Base-by-base conservation (phyloP, 2,329 filamentous ascomycete genomes). In the Oidium heveae region DNA sequence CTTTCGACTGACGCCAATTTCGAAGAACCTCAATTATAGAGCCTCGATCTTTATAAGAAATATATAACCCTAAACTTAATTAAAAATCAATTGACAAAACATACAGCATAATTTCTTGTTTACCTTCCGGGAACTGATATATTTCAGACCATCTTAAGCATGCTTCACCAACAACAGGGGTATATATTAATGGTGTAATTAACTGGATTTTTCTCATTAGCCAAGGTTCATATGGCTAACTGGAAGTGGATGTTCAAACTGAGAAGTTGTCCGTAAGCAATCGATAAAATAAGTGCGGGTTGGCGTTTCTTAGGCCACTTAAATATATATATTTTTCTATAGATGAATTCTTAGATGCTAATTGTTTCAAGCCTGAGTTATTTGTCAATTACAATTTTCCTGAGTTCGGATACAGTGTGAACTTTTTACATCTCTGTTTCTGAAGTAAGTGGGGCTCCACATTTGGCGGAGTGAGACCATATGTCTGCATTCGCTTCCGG, bases 101-200 rank as follows among this genome's bases (percentile, higher is more conserved):
- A 12, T 8, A 24, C 22, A 8, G 36, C 20, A 32, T 16, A 8
- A 32, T 32, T 32, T 8, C 28, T 6, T 32, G 28, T 33, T 20
- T 58, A 63, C 74, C 79, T 71, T 85, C 81, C 41, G 80, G 79
- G 62, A 82, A 77, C 60, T 79, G 79, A 68, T 81, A 84, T 63
- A 84, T 81, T 64, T 84, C 78, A 54, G 79, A 82, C 81, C 81
- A 85, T 68, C 76, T 74, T 65, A 82, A 71, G 67, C 81, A 85
- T 57, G 80, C 81, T 66, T 84, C 80, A 60, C 81, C 81, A 58
- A 85, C 75, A 57, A 74, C 75, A 28, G 75, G 75, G 33, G 75
- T 78, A 67, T 78, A 78, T 59, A 78, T 75, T 57, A 77, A 66
- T 57, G 75, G 75, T 8, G 74, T 75, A 58, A 77, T 52, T 62